phyloP scores from a whole-genome alignment of 2,329 filamentous ascomycete genomes.

The Pyricularia sp. region DNA sequence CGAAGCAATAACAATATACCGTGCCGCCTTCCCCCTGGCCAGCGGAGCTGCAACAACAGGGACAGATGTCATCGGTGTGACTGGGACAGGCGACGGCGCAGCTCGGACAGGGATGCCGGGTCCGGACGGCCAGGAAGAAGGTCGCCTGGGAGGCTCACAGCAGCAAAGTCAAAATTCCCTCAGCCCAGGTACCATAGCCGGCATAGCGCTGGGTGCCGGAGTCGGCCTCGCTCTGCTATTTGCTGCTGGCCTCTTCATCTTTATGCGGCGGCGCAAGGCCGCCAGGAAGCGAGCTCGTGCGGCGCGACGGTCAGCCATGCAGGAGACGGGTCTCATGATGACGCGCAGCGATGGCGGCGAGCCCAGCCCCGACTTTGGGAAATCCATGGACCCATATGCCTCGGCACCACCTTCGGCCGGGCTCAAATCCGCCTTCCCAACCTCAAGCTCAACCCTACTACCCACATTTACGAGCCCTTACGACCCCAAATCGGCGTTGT shows the following conservation, averaged over 20 bases:
- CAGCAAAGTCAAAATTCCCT: background rate
- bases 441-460: background rate
- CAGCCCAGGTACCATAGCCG: background rate
- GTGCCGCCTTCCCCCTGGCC: constrained; percentile 1
- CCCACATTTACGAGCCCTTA: background rate
- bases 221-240: background rate
- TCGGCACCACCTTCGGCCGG: background rate
- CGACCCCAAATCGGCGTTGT: background rate
- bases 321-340: background rate
- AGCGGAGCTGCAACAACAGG: background rate
- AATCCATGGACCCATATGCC: background rate
- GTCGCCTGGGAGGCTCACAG: background rate
- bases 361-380: background rate
- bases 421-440: background rate
- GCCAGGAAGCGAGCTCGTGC: background rate
- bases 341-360: background rate
- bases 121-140: background rate
- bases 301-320: background rate
- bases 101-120: background rate
- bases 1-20: background rate
- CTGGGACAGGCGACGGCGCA: background rate
- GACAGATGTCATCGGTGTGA: background rate
- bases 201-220: background rate
- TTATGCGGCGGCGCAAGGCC: background rate
- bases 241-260: background rate